A percentile compares a stretch with the other conserved stretches of the same genome.
These are phyloP conservation scores for Hyphodiscus hymeniophilus DNA, from an alignment of 495 filamentous ascomycete genomes.

Conservation along the genomic window DNA sequence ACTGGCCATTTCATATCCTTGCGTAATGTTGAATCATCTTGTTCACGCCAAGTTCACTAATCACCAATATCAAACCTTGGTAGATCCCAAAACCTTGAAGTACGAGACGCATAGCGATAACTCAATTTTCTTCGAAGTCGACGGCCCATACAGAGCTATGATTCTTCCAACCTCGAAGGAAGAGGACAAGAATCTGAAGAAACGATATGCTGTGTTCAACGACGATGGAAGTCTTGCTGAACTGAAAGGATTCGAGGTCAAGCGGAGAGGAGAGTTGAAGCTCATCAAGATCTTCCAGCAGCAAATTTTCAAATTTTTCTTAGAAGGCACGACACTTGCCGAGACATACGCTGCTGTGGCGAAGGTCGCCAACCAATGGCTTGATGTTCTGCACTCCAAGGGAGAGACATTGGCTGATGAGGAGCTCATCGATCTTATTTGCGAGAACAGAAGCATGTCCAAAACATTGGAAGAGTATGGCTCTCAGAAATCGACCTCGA, in stretches of 20 bases:
- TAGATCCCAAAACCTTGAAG: constrained; percentile 68
- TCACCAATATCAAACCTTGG: constrained; percentile 87
- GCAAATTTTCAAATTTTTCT: constrained; percentile 98
- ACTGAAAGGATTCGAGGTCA: constrained; percentile 96
- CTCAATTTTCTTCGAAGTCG: constrained; percentile 98
- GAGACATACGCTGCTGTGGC: constrained; percentile 92
- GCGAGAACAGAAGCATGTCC: constrained; percentile 94
- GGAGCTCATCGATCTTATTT: constrained; percentile 97
- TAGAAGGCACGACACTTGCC: constrained; percentile 75
- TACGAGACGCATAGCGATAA: constrained; percentile 98
- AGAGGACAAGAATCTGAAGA: constrained; percentile 99
- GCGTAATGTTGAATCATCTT: constrained; percentile 98
- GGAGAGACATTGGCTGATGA: constrained; percentile 87
- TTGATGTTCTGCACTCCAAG: constrained; percentile 85
- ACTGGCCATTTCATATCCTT: constrained; percentile 89
- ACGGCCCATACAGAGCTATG: constrained; percentile 97
- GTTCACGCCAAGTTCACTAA: constrained; percentile 96
- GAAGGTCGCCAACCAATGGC: constrained; percentile 91
- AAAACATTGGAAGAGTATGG: constrained; percentile 97
- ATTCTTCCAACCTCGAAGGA: constrained; percentile 95
- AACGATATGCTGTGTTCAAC: constrained; percentile 98
- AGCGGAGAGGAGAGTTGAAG: constrained; percentile 95
- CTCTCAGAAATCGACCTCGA: constrained; percentile 90
- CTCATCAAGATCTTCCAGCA: constrained; percentile 99
- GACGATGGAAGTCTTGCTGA: constrained; percentile 95